These are phyloP conservation scores for Lobulomyces angularis DNA, from an alignment of 192 early-diverging fungal species.

Conservation along the genomic window DNA sequence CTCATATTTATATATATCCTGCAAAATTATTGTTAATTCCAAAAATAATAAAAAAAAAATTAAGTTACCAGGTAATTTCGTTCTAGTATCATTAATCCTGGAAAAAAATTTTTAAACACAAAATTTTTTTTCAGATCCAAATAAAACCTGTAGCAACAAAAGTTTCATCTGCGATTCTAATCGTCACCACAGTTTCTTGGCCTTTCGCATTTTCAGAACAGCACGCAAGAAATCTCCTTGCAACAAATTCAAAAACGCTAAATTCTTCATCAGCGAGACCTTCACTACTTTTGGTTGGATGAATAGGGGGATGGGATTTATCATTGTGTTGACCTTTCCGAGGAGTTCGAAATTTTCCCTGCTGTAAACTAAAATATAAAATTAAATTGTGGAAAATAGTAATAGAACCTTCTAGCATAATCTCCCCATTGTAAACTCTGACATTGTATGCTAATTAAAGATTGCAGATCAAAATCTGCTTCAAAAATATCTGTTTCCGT, in stretches of 20 bases:
- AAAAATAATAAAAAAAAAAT: conserved; percentile 44
- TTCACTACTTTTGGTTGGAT: conserved; percentile 55
- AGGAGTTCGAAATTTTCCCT: conserved; percentile 59
- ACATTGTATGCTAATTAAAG: conserved; percentile 51
- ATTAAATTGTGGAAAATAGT: neutral
- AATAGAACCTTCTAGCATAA: conserved; percentile 31
- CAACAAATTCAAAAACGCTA: conserved; percentile 75
- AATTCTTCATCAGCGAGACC: conserved; percentile 52
- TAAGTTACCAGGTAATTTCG: conserved; percentile 81
- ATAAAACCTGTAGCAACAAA: conserved; percentile 55
- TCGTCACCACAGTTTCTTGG: conserved; percentile 60
- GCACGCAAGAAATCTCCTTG: conserved; percentile 78
- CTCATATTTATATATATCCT: conserved; percentile 87
- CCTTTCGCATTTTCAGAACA: conserved; percentile 87
- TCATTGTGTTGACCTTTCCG: conserved; percentile 79
- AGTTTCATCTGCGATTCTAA: conserved; percentile 56
- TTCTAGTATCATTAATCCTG: conserved; percentile 66
- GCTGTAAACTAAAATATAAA: conserved; percentile 31
- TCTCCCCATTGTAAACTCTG: conserved; percentile 25
- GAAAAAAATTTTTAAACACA: conserved; percentile 6
- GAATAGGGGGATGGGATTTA: conserved; percentile 96
- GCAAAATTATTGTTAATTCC: conserved; percentile 72
- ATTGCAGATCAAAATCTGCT: conserved; percentile 51
- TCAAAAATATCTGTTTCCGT: conserved; percentile 94
- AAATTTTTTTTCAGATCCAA: neutral